Conservation (phyloP, 2,329 filamentous ascomycete genomes). For the Paradendryphiella salina region DNA sequence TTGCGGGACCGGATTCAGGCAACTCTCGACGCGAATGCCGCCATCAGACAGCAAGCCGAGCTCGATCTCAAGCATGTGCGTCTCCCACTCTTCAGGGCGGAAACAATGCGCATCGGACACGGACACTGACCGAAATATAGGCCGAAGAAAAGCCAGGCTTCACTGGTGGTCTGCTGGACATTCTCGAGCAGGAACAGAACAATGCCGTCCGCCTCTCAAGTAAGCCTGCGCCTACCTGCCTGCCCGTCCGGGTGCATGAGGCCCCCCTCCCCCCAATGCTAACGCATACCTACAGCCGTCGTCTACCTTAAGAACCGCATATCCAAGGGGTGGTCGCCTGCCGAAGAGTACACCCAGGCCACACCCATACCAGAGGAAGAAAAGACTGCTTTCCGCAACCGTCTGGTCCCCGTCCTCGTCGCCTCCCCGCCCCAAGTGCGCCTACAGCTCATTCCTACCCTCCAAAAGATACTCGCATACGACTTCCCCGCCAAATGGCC, state of each 20-base stretch:
- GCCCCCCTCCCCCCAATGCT: constrained; percentile 20
- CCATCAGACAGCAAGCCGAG: constrained; percentile 76
- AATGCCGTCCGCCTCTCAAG: constrained; percentile 82
- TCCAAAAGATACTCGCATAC: constrained; percentile 93
- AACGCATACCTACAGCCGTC: constrained; percentile 64
- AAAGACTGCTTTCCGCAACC: constrained; percentile 82
- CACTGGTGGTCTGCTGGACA: constrained; percentile 84
- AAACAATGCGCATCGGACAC: constrained; percentile 15
- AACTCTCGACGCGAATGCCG: constrained; percentile 74
- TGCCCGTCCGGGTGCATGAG: not conserved
- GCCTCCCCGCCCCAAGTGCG: constrained; percentile 78
- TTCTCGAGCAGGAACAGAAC: constrained; percentile 87
- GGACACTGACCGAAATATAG: constrained; percentile 54
- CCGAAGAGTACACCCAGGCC: constrained; percentile 73
- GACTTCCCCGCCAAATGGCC: constrained; percentile 97
- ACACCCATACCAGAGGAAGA: constrained; percentile 83
- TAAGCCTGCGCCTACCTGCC: constrained; percentile 53
- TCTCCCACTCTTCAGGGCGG: constrained; percentile 12
- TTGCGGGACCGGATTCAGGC: constrained; percentile 76
- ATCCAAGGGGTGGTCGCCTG: constrained; percentile 83
- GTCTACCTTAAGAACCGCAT: constrained; percentile 98
- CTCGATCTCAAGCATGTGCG: constrained; percentile 79
- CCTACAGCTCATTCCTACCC: constrained; percentile 88
- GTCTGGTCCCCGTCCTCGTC: constrained; percentile 86
- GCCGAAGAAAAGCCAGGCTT: constrained; percentile 90